Conservation (phyloP, 352 stramenopile genomes). For the Hyaloperonospora brassicae region DNA sequence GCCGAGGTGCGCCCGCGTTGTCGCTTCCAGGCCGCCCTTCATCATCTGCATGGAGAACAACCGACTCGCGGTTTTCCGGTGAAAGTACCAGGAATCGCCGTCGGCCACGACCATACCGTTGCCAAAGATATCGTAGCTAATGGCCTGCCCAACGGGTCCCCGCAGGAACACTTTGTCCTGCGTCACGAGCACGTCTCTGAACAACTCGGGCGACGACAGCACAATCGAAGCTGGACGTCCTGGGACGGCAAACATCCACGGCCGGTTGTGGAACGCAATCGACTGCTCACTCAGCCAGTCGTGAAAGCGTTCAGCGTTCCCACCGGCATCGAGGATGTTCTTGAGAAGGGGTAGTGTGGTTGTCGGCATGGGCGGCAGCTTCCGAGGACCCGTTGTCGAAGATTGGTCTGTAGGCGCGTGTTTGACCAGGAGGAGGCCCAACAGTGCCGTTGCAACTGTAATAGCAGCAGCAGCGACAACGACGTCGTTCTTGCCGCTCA, state of each 20-base stretch:
- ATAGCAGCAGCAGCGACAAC: too few species aligned
- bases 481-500: too few species aligned
- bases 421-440: too few species aligned
- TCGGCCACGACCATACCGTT: slow-evolving; percentile 43
- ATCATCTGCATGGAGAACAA: slow-evolving; percentile 1
- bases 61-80: not conserved
- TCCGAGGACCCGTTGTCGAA: too few species aligned
- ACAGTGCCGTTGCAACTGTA: too few species aligned
- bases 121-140: slow-evolving; percentile 35
- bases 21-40: not conserved
- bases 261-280: slow-evolving; percentile 18
- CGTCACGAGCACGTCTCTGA: slow-evolving; percentile 25
- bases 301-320: slow-evolving; percentile 32
- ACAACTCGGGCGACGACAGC: slow-evolving; percentile 23
- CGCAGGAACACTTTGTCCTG: slow-evolving; percentile 46
- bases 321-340: slow-evolving; percentile 27
- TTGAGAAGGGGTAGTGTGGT: slow-evolving; percentile 26
- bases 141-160: slow-evolving; percentile 14
- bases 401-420: too few species aligned
- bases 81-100: slow-evolving; percentile 29
- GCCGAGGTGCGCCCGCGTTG: not conserved
- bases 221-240: slow-evolving; percentile 30
- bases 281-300: slow-evolving; percentile 53
- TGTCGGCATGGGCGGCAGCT: too few species aligned
- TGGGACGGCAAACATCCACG: slow-evolving; percentile 37